Percentiles rank a stretch among this genome's conserved stretches.
These are phyloP conservation scores for Russula vinacea DNA, from an alignment of 768 basidiomycete species.

Conservation along the genomic window DNA sequence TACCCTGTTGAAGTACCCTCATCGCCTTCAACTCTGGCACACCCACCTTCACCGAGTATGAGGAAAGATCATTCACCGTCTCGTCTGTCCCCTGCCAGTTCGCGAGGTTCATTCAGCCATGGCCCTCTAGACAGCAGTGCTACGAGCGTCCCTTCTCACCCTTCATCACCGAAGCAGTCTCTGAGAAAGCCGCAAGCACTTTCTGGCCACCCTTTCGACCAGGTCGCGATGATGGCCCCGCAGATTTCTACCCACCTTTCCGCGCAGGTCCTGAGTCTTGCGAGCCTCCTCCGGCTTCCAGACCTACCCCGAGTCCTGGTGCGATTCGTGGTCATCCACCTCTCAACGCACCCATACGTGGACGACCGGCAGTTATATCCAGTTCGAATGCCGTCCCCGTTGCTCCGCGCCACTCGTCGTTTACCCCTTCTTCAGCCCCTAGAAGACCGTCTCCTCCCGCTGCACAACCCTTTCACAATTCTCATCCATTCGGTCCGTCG, in stretches of 20 bases:
- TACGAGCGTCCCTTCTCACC: slow-evolving; percentile 16
- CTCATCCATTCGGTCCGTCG: slow-evolving; percentile 7
- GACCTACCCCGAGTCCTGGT: slow-evolving; percentile 12
- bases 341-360: slow-evolving; percentile 1
- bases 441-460: slow-evolving; percentile 13
- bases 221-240: slow-evolving; percentile 5
- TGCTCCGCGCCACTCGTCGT: slow-evolving; percentile 14
- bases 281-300: slow-evolving; percentile 17
- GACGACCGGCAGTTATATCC: slow-evolving; percentile 4
- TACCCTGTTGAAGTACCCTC: slow-evolving; percentile 12
- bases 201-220: slow-evolving; percentile 26
- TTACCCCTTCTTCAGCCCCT: neutral
- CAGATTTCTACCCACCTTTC: slow-evolving; percentile 26
- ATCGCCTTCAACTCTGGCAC: slow-evolving; percentile 13
- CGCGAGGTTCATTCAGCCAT: slow-evolving; percentile 18
- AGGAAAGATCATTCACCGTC: slow-evolving; percentile 18
- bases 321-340: slow-evolving; percentile 1
- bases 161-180: slow-evolving; percentile 19
- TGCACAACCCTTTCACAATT: slow-evolving; percentile 4
- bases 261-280: slow-evolving; percentile 21
- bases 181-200: slow-evolving; percentile 15
- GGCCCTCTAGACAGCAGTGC: slow-evolving; percentile 18
- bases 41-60: slow-evolving; percentile 14
- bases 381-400: slow-evolving; percentile 15
- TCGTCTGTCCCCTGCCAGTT: slow-evolving; percentile 19